Evolutionary conservation across 2,329 filamentous ascomycete species (phyloP), one percentile per base, ranked within the genome.

Genomic region (Fusarium ramigenum): DNA sequence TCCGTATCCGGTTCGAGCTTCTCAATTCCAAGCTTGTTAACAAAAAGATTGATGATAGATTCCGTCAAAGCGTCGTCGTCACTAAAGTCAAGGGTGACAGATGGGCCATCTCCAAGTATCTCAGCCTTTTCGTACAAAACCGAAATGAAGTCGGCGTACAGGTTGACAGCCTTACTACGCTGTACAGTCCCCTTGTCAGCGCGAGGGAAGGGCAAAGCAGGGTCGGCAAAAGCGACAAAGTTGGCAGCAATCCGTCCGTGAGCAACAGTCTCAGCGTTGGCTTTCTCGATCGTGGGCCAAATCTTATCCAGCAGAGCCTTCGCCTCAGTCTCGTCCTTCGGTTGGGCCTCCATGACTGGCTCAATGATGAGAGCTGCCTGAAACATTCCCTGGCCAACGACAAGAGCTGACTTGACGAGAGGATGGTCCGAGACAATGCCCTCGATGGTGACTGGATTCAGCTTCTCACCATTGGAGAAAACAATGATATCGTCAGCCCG

Each of bases 321-420:
- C 0, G n/a, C 1, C 9, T 62, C 65, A 0, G 9, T 6, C 1
- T 50, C 47, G 3, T 36, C 14, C 4, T 11, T 39, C 0, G 63
- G 65, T 1, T n/a, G 11, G 0, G 39, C 44, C 1, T 60, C 34
- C 1, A 19, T 7, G 12, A 47, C 21, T 4, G 65, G 63, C 15
- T 68, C 65, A 15, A 68, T 36, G 2, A 68, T 68, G 2, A 68
- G 36, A 10, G 65, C 65, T 6, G 65, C 47, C 14, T 68, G 65
- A 1, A 68, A 68, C 40, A 9, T 54, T 0, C 14, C 10, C 4
- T 63, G 47, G 2, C 65, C 65, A 0, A 68, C 63, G 1, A 68
- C 63, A 5, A 68, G 12, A 0, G 63, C 42, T 1, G 63, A 37
- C 4, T 44, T 62, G 4, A 68, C 47, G 0, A 61, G 25, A 7